These are phyloP conservation scores for Picea sitchensis DNA, from an alignment of 75 land plant genomes.

Conservation along the genomic window DNA sequence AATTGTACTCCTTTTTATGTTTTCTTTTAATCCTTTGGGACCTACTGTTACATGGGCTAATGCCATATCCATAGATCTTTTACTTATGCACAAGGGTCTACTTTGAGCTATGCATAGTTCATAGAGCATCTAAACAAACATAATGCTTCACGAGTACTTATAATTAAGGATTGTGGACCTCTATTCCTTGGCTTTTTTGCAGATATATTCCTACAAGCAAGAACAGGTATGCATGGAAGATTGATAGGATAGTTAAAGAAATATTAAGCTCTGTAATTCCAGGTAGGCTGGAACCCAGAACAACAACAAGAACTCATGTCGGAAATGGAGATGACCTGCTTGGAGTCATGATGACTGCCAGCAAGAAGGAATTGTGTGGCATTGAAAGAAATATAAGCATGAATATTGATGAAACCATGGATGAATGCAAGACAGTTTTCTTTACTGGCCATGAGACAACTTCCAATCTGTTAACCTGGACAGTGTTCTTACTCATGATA, in stretches of 20 bases:
- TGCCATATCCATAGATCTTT: too few relatives aligned
- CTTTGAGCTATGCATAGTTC: too few relatives aligned
- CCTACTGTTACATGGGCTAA: too few relatives aligned
- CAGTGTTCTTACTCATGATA: constrained; percentile 25
- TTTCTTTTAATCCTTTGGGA: too few relatives aligned
- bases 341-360: constrained; percentile 32
- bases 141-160: too few relatives aligned
- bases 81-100: too few relatives aligned
- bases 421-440: constrained; percentile 68
- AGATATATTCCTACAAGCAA: constrained; percentile 54
- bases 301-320: constrained; percentile 15
- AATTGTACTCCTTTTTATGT: too few relatives aligned
- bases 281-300: constrained; percentile 7
- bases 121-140: too few relatives aligned
- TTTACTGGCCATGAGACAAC: constrained; percentile 72
- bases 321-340: constrained; percentile 29
- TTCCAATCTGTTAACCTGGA: constrained; percentile 32
- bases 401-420: constrained; percentile 44
- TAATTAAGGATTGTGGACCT: too few relatives aligned
- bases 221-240: constrained; percentile 36
- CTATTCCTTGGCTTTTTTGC: not conserved
- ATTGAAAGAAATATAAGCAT: constrained; percentile 21
- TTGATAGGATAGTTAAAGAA: constrained; percentile 32
- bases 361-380: not conserved
- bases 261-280: constrained; percentile 30